Conservation (phyloP, 2,329 filamentous ascomycete genomes). For the Diaporthe sp. region DNA sequence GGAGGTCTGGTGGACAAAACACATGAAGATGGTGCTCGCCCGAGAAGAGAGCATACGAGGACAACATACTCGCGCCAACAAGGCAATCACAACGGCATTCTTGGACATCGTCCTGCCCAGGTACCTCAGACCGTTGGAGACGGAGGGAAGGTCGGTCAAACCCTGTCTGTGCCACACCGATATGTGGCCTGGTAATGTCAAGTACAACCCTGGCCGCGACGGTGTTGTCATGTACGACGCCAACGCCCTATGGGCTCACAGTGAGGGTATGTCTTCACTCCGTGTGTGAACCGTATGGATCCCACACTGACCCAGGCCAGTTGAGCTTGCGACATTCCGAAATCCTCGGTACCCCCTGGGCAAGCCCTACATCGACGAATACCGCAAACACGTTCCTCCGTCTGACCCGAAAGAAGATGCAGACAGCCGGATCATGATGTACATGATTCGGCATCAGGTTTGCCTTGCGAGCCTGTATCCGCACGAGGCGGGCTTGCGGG, state of each 20-base stretch:
- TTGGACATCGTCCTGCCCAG: not conserved
- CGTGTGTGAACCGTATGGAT: not conserved
- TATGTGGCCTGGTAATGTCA: slow-evolving; percentile 7
- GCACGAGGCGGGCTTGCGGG: not conserved
- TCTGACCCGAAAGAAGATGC: not conserved
- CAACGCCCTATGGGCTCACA: not conserved
- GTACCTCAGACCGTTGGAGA: not conserved
- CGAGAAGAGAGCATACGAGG: not conserved
- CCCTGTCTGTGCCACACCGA: slow-evolving; percentile 1
- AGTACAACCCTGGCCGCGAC: not conserved
- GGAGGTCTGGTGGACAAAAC: not conserved
- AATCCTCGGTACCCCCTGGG: not conserved
- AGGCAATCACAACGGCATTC: not conserved
- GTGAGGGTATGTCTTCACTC: not conserved
- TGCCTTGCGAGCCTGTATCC: slow-evolving; percentile 12
- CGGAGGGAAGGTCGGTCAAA: not conserved
- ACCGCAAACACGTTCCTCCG: not conserved
- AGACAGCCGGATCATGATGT: not conserved
- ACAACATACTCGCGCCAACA: too few species aligned
- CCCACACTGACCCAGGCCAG: not conserved
- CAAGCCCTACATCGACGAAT: not conserved
- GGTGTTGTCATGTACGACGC: not conserved
- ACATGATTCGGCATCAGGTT: not conserved
- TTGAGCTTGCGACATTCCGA: not conserved
- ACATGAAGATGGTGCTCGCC: not conserved